Conservation (phyloP, 495 filamentous ascomycete genomes). For the Trichocladium uniseriatum region DNA sequence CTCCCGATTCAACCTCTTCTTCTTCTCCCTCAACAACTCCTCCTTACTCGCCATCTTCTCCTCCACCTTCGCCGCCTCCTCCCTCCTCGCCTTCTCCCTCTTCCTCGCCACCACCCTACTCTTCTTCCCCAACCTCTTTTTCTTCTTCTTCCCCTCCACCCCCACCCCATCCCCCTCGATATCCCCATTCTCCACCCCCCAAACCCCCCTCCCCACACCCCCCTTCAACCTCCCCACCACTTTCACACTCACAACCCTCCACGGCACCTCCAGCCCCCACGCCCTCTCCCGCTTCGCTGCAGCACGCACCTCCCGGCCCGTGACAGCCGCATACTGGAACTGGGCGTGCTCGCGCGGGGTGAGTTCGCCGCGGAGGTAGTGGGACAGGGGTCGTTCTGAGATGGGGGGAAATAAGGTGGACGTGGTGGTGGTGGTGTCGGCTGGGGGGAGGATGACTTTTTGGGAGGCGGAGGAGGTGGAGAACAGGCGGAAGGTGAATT, state of each 20-base stretch:
- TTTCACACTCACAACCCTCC: constrained; percentile 40
- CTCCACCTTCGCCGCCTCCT: constrained; percentile 20
- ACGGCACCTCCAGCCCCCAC: constrained; percentile 47
- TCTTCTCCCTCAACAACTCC: constrained; percentile 44
- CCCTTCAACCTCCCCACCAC: constrained; percentile 4
- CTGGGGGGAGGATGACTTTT: constrained; percentile 27
- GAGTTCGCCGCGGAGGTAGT: constrained; percentile 37
- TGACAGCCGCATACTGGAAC: constrained; percentile 36
- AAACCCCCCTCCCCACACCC: not conserved
- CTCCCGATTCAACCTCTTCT: constrained; percentile 43
- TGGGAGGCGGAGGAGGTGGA: constrained; percentile 28
- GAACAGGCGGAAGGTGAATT: constrained; percentile 47
- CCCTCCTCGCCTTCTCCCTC: constrained; percentile 24
- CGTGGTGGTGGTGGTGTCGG: constrained; percentile 12
- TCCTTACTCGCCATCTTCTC: constrained; percentile 35
- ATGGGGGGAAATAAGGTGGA: too few relatives aligned
- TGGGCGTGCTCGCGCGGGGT: constrained; percentile 20
- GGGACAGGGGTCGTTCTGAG: constrained; percentile 29
- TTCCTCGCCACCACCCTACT: constrained; percentile 38
- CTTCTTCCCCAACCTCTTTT: constrained; percentile 46
- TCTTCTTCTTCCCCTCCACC: constrained; percentile 26
- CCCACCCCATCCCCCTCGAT: constrained; percentile 3
- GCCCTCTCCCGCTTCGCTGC: constrained; percentile 29
- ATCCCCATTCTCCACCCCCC: not conserved
- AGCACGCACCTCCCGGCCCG: constrained; percentile 34